Evolutionary conservation across 2,329 filamentous ascomycete species (phyloP).

Genomic region (Apiospora kogelbergensis): DNA sequence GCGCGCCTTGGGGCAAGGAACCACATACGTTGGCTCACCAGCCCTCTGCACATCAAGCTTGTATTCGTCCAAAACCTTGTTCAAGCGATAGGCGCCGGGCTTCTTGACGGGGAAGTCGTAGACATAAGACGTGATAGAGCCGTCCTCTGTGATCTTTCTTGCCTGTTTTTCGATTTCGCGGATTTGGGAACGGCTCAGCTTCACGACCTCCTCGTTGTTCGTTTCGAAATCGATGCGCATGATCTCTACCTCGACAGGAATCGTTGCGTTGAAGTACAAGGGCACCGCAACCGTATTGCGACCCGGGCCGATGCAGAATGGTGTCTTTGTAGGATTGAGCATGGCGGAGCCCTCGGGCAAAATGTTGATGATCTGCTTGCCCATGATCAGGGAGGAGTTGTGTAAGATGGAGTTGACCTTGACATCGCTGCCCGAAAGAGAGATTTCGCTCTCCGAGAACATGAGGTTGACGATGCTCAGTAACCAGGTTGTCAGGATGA

Average conservation of each 20-base stretch:
- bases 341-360: slow-evolving; percentile 91
- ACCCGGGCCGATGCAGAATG: slow-evolving; percentile 75
- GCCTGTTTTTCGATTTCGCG: slow-evolving; percentile 70
- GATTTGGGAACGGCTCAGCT: slow-evolving; percentile 71
- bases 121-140: slow-evolving; percentile 59
- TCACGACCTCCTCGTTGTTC: slow-evolving; percentile 76
- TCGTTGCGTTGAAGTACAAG: slow-evolving; percentile 90
- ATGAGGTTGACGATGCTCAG: slow-evolving; percentile 68
- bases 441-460: slow-evolving; percentile 88
- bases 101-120: slow-evolving; percentile 79
- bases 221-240: slow-evolving; percentile 82
- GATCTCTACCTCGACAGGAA: slow-evolving; percentile 86
- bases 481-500: slow-evolving; percentile 74
- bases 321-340: slow-evolving; percentile 76
- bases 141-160: slow-evolving; percentile 65
- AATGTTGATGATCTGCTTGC: slow-evolving; percentile 97
- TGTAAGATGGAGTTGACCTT: slow-evolving; percentile 85
- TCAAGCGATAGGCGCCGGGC: slow-evolving; percentile 81
- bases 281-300: slow-evolving; percentile 67
- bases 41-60: slow-evolving; percentile 86
- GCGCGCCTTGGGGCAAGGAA: slow-evolving; percentile 77
- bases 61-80: slow-evolving; percentile 86
- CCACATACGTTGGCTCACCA: slow-evolving; percentile 77
- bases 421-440: slow-evolving; percentile 90
- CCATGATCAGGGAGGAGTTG: slow-evolving; percentile 90